Evolutionary conservation across 2,329 filamentous ascomycete genomes (phyloP).

Genomic region (Emergomyces pasteurianus): DNA sequence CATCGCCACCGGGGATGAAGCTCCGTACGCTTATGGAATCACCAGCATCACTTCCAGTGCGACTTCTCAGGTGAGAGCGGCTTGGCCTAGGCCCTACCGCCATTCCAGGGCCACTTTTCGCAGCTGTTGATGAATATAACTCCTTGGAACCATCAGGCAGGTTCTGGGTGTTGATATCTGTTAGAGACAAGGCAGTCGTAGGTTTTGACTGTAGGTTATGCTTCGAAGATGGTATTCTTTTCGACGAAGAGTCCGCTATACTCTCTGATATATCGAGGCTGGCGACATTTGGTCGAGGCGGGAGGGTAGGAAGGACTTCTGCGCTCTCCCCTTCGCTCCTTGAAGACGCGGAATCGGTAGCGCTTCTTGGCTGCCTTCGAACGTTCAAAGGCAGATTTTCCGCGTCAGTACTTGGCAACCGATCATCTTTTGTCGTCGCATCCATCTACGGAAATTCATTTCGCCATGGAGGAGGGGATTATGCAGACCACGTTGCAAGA

Average conservation of each 20-base stretch:
- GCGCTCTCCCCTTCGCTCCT: conserved; percentile 16
- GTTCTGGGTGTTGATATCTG: conserved; percentile 67
- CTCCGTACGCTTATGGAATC: conserved; percentile 41
- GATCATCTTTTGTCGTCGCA: not conserved
- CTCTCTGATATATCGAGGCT: conserved; percentile 24
- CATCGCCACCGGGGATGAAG: conserved; percentile 42
- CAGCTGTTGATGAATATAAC: conserved; percentile 41
- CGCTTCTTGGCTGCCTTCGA: not conserved
- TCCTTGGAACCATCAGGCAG: conserved; percentile 59
- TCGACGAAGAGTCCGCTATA: conserved; percentile 18
- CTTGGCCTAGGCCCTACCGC: conserved; percentile 23
- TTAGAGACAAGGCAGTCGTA: conserved; percentile 72
- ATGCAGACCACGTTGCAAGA: not conserved
- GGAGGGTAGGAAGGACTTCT: conserved; percentile 33
- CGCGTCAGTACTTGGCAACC: not conserved
- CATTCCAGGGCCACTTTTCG: conserved; percentile 20
- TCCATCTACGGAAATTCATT: conserved; percentile 4
- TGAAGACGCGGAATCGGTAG: not conserved
- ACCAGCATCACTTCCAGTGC: conserved; percentile 38
- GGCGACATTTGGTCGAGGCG: conserved; percentile 32
- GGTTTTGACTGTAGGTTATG: conserved; percentile 47
- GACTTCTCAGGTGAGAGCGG: conserved; percentile 32
- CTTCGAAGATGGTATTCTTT: conserved; percentile 23
- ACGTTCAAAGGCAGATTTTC: not conserved
- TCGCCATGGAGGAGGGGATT: not conserved